These are phyloP conservation scores for Austroboletus festivus DNA, from an alignment of 768 basidiomycete species.

Conservation along the genomic window DNA sequence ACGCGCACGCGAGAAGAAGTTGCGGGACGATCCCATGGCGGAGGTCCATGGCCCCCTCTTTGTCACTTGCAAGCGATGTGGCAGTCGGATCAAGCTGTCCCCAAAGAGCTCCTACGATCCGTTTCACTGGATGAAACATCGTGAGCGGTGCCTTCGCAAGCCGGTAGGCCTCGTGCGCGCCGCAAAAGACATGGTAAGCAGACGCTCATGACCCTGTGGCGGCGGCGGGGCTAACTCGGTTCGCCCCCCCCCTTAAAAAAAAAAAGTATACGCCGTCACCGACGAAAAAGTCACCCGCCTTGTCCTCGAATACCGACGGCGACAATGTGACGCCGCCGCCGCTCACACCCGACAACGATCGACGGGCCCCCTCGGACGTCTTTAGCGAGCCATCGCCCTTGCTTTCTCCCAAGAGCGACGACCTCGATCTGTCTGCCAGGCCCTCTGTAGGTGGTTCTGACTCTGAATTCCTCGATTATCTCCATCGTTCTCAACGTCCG, in stretches of 20 bases:
- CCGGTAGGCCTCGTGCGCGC: slow-evolving; percentile 21
- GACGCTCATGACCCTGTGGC: neutral
- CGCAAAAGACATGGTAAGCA: slow-evolving; percentile 25
- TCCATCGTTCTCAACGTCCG: slow-evolving; percentile 24
- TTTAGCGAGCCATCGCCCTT: slow-evolving; percentile 26
- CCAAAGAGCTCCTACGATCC: slow-evolving; percentile 63
- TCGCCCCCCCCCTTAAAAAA: neutral
- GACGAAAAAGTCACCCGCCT: slow-evolving; percentile 23
- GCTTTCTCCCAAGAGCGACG: slow-evolving; percentile 22
- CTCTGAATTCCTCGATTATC: slow-evolving; percentile 22
- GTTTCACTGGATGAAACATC: slow-evolving; percentile 66
- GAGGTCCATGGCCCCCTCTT: slow-evolving; percentile 47
- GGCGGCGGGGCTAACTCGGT: slow-evolving; percentile 2
- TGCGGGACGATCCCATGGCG: slow-evolving; percentile 53
- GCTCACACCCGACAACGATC: slow-evolving; percentile 35
- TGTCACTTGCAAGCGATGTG: slow-evolving; percentile 56
- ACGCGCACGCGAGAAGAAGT: slow-evolving; percentile 46
- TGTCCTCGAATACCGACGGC: slow-evolving; percentile 29
- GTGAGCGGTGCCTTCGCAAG: slow-evolving; percentile 55
- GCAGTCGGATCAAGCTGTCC: slow-evolving; percentile 59
- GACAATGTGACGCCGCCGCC: slow-evolving; percentile 35
- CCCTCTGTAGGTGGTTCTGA: slow-evolving; percentile 26
- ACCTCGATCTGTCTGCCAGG: slow-evolving; percentile 15
- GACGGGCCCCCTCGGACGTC: slow-evolving; percentile 14
- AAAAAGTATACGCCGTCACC: slow-evolving; percentile 20